These are phyloP conservation scores for Plicaturopsis crispa DNA, from an alignment of 768 basidiomycete species.

Conservation along the genomic window DNA sequence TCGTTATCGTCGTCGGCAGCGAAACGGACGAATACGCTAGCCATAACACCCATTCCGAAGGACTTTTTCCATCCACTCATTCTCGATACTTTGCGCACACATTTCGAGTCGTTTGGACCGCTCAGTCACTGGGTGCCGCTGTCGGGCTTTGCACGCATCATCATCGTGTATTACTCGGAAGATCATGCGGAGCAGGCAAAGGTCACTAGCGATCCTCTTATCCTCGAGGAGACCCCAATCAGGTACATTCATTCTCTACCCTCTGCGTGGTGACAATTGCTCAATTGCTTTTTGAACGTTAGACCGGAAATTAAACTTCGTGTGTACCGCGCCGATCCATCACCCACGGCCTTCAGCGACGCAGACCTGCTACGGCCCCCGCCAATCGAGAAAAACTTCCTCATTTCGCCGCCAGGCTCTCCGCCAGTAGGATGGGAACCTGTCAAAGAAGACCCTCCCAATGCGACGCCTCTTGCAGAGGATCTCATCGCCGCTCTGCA, in stretches of 20 bases:
- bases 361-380: conserved; percentile 55
- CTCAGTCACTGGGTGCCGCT: conserved; percentile 92
- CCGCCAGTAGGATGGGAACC: conserved; percentile 97
- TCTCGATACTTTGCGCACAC: conserved; percentile 54
- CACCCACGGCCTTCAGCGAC: conserved; percentile 39
- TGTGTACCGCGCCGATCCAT: conserved; percentile 69
- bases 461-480: conserved; percentile 71
- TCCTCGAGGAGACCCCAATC: conserved; percentile 42
- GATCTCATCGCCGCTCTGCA: conserved; percentile 79
- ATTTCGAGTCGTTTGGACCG: conserved; percentile 72
- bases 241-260: conserved; percentile 33
- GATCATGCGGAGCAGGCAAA: conserved; percentile 66
- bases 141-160: conserved; percentile 70
- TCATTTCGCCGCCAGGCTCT: conserved; percentile 96
- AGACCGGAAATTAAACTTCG: conserved; percentile 49
- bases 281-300: conserved; percentile 6
- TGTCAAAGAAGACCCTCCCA: conserved; percentile 85
- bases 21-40: conserved; percentile 69
- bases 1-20: conserved; percentile 6
- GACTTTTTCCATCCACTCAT: conserved; percentile 71
- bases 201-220: conserved; percentile 52
- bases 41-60: conserved; percentile 71
- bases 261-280: conserved; percentile 7
- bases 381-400: conserved; percentile 81
- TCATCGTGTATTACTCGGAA: conserved; percentile 68